These are phyloP conservation scores for Pythium vanterpoolii DNA, from an alignment of 352 stramenopile species.

Conservation along the genomic window DNA sequence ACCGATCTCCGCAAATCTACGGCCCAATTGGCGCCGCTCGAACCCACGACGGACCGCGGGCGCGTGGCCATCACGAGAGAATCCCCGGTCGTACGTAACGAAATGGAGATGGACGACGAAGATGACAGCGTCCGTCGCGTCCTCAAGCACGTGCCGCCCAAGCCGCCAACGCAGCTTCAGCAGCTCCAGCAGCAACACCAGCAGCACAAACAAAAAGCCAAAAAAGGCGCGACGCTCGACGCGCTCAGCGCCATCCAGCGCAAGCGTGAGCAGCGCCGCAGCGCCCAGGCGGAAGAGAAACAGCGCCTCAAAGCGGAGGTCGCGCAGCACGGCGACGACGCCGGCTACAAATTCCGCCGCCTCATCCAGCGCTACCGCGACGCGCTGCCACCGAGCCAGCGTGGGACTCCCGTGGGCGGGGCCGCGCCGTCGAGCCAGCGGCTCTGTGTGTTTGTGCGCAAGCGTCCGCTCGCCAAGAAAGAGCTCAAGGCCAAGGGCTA, in stretches of 20 bases:
- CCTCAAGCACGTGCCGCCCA: constrained; percentile 8
- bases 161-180: constrained; percentile 24
- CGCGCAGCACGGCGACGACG: constrained; percentile 62
- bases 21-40: constrained; percentile 8
- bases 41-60: background rate
- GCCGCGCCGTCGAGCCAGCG: constrained; percentile 14
- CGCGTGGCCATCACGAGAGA: background rate
- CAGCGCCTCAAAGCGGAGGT: constrained; percentile 60
- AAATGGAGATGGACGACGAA: background rate
- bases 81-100: background rate
- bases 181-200: constrained; percentile 19
- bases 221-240: constrained; percentile 36
- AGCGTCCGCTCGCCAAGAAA: constrained; percentile 62
- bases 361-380: constrained; percentile 60
- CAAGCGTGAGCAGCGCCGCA: constrained; percentile 60
- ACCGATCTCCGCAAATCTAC: constrained; percentile 19
- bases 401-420: no score
- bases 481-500: constrained; percentile 67
- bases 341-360: constrained; percentile 70
- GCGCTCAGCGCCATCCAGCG: constrained; percentile 67
- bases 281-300: constrained; percentile 60
- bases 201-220: constrained; percentile 28
- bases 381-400: constrained; percentile 31
- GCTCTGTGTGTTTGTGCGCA: constrained; percentile 67
- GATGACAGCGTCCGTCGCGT: constrained; percentile 7